Evolutionary conservation across 2,329 filamentous ascomycete genomes (phyloP).

Genomic region (Lomentospora prolificans): DNA sequence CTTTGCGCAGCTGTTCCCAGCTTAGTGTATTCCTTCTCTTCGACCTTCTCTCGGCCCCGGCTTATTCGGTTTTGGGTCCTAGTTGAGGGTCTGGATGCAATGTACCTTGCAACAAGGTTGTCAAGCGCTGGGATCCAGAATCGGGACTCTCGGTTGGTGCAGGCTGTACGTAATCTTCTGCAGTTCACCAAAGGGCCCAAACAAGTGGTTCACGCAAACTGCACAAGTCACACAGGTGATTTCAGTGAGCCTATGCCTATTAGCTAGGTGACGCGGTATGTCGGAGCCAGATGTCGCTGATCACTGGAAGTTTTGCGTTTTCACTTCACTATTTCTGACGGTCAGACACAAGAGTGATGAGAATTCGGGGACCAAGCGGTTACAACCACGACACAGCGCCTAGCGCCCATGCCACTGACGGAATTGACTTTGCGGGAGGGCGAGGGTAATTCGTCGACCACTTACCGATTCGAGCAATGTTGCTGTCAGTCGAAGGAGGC

Average conservation of each 20-base stretch:
- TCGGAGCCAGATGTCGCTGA: not conserved
- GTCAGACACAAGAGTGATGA: not conserved
- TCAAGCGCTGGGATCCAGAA: not conserved
- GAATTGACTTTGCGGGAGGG: not conserved
- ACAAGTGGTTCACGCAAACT: not conserved
- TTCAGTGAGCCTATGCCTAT: not conserved
- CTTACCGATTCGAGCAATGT: not conserved
- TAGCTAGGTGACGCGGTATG: conserved; percentile 5
- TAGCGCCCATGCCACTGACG: not conserved
- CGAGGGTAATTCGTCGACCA: not conserved
- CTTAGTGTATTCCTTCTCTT: not conserved
- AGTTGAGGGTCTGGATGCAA: not conserved
- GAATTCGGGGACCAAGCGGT: not conserved
- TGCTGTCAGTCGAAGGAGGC: not conserved
- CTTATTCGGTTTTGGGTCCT: not conserved
- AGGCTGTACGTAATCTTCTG: not conserved
- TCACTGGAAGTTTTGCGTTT: not conserved
- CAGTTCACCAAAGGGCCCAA: not conserved
- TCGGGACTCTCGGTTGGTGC: not conserved
- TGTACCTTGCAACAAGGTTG: not conserved
- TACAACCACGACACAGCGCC: too few relatives aligned
- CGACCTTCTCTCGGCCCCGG: not conserved
- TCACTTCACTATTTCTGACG: not conserved
- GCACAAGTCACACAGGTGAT: not conserved
- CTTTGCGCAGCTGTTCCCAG: not conserved